Percentiles rank a stretch among this genome's conserved stretches.
phyloP scores from a whole-genome alignment of 768 basidiomycete species.

The Pholiota conissans region DNA sequence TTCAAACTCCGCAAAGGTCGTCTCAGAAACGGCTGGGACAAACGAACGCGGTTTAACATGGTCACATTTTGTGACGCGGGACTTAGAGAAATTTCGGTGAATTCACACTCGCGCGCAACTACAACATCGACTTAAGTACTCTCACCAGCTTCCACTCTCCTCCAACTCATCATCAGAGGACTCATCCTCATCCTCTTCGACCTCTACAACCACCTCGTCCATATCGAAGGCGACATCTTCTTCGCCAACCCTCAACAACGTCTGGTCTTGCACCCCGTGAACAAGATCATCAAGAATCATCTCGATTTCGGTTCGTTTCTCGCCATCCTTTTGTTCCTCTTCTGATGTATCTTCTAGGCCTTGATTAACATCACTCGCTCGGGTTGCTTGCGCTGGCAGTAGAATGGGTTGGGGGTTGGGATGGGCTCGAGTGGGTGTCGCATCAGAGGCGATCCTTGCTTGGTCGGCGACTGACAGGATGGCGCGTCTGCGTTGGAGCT shows the following conservation, averaged over 20 bases:
- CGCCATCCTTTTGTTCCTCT: background rate
- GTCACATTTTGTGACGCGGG: too few relatives aligned
- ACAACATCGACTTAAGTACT: background rate
- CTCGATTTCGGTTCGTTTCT: background rate
- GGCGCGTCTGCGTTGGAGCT: conserved; percentile 9
- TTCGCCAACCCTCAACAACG: background rate
- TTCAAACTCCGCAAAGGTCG: too few relatives aligned
- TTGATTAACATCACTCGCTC: background rate
- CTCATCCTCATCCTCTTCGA: conserved; percentile 4
- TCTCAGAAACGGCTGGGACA: too few relatives aligned
- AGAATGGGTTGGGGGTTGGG: too few relatives aligned
- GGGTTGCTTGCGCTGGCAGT: background rate
- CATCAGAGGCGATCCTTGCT: background rate
- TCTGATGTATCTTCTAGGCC: background rate
- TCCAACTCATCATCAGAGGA: background rate
- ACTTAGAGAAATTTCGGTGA: background rate
- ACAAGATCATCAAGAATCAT: background rate
- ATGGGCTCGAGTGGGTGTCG: background rate
- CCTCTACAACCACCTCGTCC: conserved; percentile 8
- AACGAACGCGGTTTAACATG: too few relatives aligned
- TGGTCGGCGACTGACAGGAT: conserved; percentile 5
- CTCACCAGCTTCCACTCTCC: background rate
- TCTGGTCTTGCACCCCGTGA: background rate
- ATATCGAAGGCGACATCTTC: conserved; percentile 11
- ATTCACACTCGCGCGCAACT: background rate